Evolutionary conservation across 805 yeast genomes (phyloP), one percentile per base, ranked within the genome.

Genomic region (Teunomyces barrocoloradensis): DNA sequence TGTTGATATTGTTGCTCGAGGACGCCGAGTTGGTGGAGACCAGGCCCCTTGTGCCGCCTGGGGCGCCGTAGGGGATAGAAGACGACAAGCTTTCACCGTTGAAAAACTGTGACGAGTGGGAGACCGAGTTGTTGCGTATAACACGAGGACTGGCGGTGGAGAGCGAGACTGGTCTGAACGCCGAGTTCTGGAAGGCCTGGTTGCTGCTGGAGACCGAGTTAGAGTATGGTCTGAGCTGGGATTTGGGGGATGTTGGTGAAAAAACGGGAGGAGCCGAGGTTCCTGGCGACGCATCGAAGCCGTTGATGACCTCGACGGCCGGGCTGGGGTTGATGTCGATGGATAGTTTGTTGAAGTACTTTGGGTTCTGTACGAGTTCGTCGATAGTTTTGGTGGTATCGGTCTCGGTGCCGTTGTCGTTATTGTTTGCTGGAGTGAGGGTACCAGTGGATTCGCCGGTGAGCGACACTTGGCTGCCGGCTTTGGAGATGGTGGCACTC

Each of bases 61-160:
- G 90, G 1, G 82, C 89, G 6, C 85, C 74, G 62, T 84, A 85
- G 1, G 90, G 90, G 43, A 85, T 84, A 34, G 81, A 74, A 20
- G 81, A 71, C 4, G 87, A 79, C 53, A 84, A 69, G 49, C 73
- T 68, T 49, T 73, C 77, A 34, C 61, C 56, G 20, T 58, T 52
- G 44, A 66, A 59, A 43, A 63, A 56, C 48, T 71, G 72, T 17
- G 74, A 69, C 32, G 73, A 61, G 53, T 73, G 76, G 6, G 71
- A 60, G 25, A 68, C 59, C 9, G 76, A 71, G 51, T 68, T 67
- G 34, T 70, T 68, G 32, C 75, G 55, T 35, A 64, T 69, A 28
- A 68, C 44, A 71, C 84, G 51, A 54, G 81, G 73, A 50, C 73
- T 65, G 20, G 63, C 59, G 13, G 60, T 43, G 44, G 59, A 34